Base-by-base conservation (phyloP, 495 filamentous ascomycete species). In the Tricharina praecox region DNA sequence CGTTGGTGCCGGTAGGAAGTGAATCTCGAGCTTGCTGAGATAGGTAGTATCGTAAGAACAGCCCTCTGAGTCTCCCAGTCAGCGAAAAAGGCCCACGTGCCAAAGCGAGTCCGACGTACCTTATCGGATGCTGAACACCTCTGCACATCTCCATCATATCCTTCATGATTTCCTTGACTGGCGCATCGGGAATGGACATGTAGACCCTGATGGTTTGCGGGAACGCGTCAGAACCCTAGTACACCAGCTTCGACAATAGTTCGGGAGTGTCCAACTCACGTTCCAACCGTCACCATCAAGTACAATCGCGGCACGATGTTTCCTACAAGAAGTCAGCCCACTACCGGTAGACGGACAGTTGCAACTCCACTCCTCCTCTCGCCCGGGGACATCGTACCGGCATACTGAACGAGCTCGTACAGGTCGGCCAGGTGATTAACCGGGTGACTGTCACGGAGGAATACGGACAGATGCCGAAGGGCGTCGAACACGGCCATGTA, bases 141-240 rank as follows among this genome's bases (percentile, higher is more conserved):
- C 90, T 75, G 64, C 84, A 94, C 90, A 97, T 97, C 67, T 97
- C 90, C 90, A 97, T 97, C 90, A 97, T 97, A 62, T 97, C 90
- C 65, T 97, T 97, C 90, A 97, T 97, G 47, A 97, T 86, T 67
- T 97, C 90, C 67, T 97, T 97, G 52, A 97, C 88, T 3, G 90
- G 90, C 37, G 90, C 92, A 75, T 94, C 90, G 62, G 90, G 82
- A 54, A 97, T 88, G 8, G 83, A 78, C 90, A 97, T 97, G 67
- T 97, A 97, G 25, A 94, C 90, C 3, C 58, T 46, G 35, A n/a
- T n/a, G n/a, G n/a, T n/a, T n/a, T n/a, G n/a, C 10, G 9, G 18
- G 26, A 28, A 5, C 20, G 25, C 24, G 37, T 40, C 37, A 40
- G 37, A 19, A 40, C 37, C 10, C n/a, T n/a, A n/a, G n/a, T n/a